Conservation (phyloP, 192 early-diverging fungal genomes). For the Linnemannia schmuckeri region DNA sequence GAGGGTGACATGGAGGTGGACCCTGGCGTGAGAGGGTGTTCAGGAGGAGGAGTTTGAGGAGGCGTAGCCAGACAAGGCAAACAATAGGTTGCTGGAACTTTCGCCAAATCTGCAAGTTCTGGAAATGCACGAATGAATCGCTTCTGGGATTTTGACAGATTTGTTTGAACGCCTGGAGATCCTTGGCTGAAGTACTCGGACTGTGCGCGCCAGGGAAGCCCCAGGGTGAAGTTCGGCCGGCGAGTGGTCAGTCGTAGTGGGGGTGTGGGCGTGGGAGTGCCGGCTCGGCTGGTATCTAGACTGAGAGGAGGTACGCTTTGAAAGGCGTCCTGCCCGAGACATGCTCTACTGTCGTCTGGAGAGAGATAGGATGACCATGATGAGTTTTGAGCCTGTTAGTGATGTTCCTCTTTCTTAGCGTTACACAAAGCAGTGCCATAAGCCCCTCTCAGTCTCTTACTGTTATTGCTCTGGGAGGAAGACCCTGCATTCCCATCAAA, state of each 20-base stretch:
- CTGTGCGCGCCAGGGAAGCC: constrained; percentile 32
- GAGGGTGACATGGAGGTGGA: constrained; percentile 12
- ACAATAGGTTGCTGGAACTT: constrained; percentile 24
- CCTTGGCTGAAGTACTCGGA: constrained; percentile 22
- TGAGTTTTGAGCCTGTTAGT: not conserved
- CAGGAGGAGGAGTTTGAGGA: constrained; percentile 18
- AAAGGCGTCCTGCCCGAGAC: constrained; percentile 9
- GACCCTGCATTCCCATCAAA: constrained; percentile 15
- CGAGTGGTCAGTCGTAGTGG: not conserved
- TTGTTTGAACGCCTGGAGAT: not conserved
- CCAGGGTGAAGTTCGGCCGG: constrained; percentile 13
- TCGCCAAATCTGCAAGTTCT: constrained; percentile 26
- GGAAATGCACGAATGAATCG: constrained; percentile 27
- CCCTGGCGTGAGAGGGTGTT: not conserved
- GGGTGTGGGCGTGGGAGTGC: not conserved
- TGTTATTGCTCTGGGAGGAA: not conserved
- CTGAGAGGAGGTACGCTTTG: not conserved
- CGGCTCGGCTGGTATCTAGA: not conserved
- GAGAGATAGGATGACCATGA: not conserved
- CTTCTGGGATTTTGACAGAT: constrained; percentile 19
- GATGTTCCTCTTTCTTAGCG: not conserved
- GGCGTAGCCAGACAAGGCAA: constrained; percentile 23
- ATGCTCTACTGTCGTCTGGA: constrained; percentile 15
- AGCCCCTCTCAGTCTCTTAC: not conserved
- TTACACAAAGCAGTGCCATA: not conserved